phyloP scores from a whole-genome alignment of 2,329 filamentous ascomycete species.

The Neonectria neomacrospora region DNA sequence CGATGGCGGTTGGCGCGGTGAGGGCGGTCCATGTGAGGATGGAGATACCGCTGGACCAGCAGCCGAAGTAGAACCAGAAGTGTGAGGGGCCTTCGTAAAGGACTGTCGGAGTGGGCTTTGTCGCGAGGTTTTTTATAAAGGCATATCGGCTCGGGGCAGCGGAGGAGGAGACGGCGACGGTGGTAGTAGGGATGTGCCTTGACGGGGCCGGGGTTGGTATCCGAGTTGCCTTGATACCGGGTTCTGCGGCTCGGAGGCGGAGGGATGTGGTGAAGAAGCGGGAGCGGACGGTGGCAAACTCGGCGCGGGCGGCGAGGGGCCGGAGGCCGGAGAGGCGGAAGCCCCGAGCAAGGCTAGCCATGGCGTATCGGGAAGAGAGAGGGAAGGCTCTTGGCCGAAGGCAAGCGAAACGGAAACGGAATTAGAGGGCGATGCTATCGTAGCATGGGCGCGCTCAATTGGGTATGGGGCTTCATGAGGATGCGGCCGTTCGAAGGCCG shows the following conservation, averaged over 20 bases:
- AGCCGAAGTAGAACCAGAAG: slow-evolving; percentile 69
- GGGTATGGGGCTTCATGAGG: slow-evolving; percentile 19
- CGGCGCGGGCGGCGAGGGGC: slow-evolving; percentile 38
- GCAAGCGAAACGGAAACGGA: too few relatives aligned
- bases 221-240: slow-evolving; percentile 31
- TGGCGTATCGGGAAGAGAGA: slow-evolving; percentile 17
- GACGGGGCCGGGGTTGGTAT: slow-evolving; percentile 21
- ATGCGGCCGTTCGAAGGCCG: slow-evolving; percentile 17
- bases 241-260: slow-evolving; percentile 34
- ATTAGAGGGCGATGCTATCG: neutral
- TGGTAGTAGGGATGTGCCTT: slow-evolving; percentile 9
- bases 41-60: slow-evolving; percentile 64
- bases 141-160: slow-evolving; percentile 50
- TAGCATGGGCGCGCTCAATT: slow-evolving; percentile 15
- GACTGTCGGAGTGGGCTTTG: slow-evolving; percentile 64
- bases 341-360: slow-evolving; percentile 49
- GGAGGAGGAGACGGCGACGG: slow-evolving; percentile 27
- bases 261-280: slow-evolving; percentile 48
- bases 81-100: slow-evolving; percentile 75
- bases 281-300: slow-evolving; percentile 36
- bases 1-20: slow-evolving; percentile 48
- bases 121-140: slow-evolving; percentile 66
- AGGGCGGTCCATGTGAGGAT: slow-evolving; percentile 51
- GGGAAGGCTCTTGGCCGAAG: neutral
- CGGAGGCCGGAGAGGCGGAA: slow-evolving; percentile 45